A percentile compares a stretch with the other conserved stretches of the same genome.
Evolutionary conservation across 148 eudicot species (phyloP).

Genomic region (Rhododendron ovatum): DNA sequence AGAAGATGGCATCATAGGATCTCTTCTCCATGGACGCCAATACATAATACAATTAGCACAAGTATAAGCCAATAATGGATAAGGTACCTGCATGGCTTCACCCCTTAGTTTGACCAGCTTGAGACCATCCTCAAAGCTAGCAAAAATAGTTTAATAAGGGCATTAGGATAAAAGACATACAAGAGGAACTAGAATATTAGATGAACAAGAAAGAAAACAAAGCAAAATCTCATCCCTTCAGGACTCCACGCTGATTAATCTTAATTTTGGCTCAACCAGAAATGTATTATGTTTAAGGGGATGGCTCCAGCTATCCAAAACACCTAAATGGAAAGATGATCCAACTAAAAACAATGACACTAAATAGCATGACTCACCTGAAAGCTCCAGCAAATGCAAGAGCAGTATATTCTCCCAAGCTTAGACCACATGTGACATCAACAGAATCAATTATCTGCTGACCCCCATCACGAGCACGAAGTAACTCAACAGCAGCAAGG

Average conservation of each 20-base stretch:
- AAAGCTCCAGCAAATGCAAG: constrained; percentile 95
- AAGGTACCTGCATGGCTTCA: constrained; percentile 82
- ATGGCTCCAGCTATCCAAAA: not conserved
- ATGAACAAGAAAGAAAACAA: not conserved
- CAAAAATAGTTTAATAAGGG: not conserved
- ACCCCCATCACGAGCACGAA: constrained; percentile 94
- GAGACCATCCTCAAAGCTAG: constrained; percentile 95
- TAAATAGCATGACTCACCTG: constrained; percentile 43
- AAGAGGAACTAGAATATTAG: not conserved
- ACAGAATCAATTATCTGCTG: constrained; percentile 82
- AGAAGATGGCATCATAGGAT: not conserved
- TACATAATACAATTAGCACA: not conserved
- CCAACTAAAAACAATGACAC: not conserved
- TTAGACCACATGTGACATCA: constrained; percentile 94
- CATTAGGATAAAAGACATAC: not conserved
- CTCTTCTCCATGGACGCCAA: not conserved
- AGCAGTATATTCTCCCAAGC: constrained; percentile 98
- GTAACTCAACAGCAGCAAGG: constrained; percentile 86
- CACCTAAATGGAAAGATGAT: not conserved
- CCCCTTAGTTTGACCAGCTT: constrained; percentile 93
- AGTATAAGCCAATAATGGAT: not conserved
- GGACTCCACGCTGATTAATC: not conserved
- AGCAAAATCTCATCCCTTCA: not conserved
- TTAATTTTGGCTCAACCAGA: not conserved
- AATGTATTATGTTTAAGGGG: not conserved